Evolutionary conservation across 805 yeast species (phyloP).

Genomic region (Teunomyces gatunensis): DNA sequence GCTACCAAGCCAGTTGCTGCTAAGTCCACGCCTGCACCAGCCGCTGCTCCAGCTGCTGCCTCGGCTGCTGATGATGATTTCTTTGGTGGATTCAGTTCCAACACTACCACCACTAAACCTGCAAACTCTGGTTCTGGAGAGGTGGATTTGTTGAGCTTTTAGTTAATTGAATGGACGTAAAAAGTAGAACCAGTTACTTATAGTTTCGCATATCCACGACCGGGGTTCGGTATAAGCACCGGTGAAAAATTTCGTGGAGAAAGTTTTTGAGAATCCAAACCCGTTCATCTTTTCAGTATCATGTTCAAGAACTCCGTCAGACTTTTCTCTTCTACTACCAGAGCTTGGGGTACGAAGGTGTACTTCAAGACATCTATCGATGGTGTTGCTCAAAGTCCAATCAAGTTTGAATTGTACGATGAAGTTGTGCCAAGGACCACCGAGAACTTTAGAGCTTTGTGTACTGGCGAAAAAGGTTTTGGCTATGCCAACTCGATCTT

Average conservation of each 20-base stretch:
- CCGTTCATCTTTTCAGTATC: background rate
- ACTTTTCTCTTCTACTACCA: conserved; percentile 48
- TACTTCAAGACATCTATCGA: conserved; percentile 56
- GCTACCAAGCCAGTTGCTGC: conserved; percentile 11
- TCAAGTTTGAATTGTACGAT: conserved; percentile 42
- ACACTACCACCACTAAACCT: conserved; percentile 11
- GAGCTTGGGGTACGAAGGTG: conserved; percentile 50
- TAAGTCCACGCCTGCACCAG: conserved; percentile 7
- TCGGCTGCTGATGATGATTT: conserved; percentile 23
- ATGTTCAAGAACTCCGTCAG: conserved; percentile 33
- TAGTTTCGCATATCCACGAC: background rate
- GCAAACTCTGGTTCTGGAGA: conserved; percentile 31
- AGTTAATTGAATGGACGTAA: conserved; percentile 7
- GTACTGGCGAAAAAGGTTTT: conserved; percentile 92
- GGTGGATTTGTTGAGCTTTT: conserved; percentile 49
- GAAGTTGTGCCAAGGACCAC: conserved; percentile 71
- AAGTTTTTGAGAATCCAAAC: background rate
- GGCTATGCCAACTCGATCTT: conserved; percentile 84
- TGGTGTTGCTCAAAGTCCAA: conserved; percentile 45
- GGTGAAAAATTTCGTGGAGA: background rate
- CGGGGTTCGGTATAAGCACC: background rate
- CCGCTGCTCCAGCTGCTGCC: conserved; percentile 9
- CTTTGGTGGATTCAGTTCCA: conserved; percentile 33
- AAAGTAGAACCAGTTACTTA: background rate
- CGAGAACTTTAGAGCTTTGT: conserved; percentile 76